Evolutionary conservation across 108 stramenopile genomes (phyloP).

Genomic region (Nannochloropsis salina): DNA sequence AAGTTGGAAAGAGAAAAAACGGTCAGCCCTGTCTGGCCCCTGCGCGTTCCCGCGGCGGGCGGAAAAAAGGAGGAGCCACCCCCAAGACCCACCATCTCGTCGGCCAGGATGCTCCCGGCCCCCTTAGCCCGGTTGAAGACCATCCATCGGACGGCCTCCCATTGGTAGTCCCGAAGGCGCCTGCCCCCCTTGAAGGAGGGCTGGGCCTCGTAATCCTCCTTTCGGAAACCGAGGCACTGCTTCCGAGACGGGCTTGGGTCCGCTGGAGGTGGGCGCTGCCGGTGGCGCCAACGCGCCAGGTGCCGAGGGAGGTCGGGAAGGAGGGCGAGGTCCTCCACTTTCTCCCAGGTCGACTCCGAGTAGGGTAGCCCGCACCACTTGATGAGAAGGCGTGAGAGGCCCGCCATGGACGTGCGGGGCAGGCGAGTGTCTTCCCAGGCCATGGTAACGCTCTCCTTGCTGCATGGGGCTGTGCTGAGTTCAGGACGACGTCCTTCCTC

Average conservation of each 20-base stretch:
- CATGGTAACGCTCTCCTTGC: background rate
- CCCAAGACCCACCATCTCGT: constrained; percentile 70
- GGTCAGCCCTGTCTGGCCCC: too few relatives aligned
- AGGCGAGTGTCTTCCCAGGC: too few relatives aligned
- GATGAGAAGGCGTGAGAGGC: constrained; percentile 41
- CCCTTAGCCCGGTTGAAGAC: constrained; percentile 84
- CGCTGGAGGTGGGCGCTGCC: background rate
- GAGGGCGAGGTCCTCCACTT: constrained; percentile 49
- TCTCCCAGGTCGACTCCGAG: constrained; percentile 54
- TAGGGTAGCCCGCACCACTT: constrained; percentile 54
- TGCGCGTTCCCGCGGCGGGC: too few relatives aligned
- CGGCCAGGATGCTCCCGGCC: constrained; percentile 79
- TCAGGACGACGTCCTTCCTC: background rate
- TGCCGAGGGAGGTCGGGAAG: background rate
- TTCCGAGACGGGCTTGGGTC: background rate
- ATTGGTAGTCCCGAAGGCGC: constrained; percentile 78
- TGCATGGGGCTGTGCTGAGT: background rate
- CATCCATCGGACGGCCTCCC: constrained; percentile 77
- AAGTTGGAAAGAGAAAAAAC: too few relatives aligned
- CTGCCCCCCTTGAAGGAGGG: background rate
- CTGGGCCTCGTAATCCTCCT: background rate
- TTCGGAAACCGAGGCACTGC: background rate
- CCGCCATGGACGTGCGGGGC: background rate
- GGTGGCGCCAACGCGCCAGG: background rate
- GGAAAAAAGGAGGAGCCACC: background rate